These are phyloP conservation scores for Wickerhamomyces sp. DNA, from an alignment of 1,139 yeast genomes.

Conservation along the genomic window DNA sequence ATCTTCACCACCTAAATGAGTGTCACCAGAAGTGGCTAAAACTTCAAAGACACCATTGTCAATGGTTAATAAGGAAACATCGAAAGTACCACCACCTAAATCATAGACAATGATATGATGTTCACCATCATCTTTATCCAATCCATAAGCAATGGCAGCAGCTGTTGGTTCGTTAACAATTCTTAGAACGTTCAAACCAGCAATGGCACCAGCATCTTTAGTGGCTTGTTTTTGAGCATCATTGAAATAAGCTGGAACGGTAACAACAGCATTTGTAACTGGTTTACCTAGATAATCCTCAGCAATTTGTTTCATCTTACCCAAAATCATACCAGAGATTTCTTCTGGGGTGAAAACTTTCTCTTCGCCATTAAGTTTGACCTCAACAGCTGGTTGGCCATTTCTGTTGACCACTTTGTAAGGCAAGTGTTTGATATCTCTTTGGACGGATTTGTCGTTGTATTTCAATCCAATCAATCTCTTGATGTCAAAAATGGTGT, in stretches of 20 bases:
- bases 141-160: slow-evolving; percentile 99
- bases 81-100: slow-evolving; percentile 99
- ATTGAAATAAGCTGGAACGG: slow-evolving; percentile 98
- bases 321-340: slow-evolving; percentile 93
- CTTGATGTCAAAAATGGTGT: slow-evolving; percentile 98
- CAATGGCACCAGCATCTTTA: slow-evolving; percentile 98
- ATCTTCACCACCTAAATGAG: slow-evolving; percentile 67
- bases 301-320: slow-evolving; percentile 98
- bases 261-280: slow-evolving; percentile 94
- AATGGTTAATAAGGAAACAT: slow-evolving; percentile 91
- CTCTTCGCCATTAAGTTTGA: slow-evolving; percentile 87
- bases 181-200: slow-evolving; percentile 96
- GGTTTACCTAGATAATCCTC: slow-evolving; percentile 91
- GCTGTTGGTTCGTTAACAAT: slow-evolving; percentile 99
- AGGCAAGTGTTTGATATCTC: slow-evolving; percentile 96
- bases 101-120: slow-evolving; percentile 92
- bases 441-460: slow-evolving; percentile 87
- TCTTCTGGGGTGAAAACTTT: slow-evolving; percentile 97
- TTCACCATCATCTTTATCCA: slow-evolving; percentile 85
- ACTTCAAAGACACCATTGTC: slow-evolving; percentile 99
- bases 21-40: slow-evolving; percentile 99
- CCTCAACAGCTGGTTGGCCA: slow-evolving; percentile 94
- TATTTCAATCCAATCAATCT: slow-evolving; percentile 97
- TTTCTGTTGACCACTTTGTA: slow-evolving; percentile 84
- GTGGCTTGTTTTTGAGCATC: slow-evolving; percentile 99